phyloP scores from a whole-genome alignment of 2,329 filamentous ascomycete species.

The Penicillium sumatraense region DNA sequence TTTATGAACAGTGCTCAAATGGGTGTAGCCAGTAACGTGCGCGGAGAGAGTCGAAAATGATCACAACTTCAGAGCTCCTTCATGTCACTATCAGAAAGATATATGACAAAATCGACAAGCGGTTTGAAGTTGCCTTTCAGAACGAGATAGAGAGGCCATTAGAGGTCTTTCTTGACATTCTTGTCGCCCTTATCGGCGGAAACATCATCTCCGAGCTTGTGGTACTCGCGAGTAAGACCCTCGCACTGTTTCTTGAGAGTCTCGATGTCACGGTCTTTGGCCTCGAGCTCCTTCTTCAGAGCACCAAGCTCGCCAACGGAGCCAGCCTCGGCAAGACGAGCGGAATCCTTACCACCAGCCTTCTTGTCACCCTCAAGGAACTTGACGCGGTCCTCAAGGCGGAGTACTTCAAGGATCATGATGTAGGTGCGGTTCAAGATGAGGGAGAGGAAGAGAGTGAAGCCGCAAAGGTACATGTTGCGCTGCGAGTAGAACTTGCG shows the following conservation, averaged over 20 bases:
- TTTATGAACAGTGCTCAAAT: slow-evolving; percentile 9
- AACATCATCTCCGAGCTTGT: slow-evolving; percentile 82
- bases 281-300: slow-evolving; percentile 70
- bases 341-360: slow-evolving; percentile 67
- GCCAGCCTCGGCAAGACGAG: slow-evolving; percentile 74
- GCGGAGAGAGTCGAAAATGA: background rate
- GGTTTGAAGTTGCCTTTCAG: background rate
- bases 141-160: slow-evolving; percentile 24
- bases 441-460: slow-evolving; percentile 97
- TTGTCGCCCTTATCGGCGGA: slow-evolving; percentile 54
- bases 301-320: slow-evolving; percentile 75
- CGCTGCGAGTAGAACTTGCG: slow-evolving; percentile 99
- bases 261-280: slow-evolving; percentile 82
- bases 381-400: slow-evolving; percentile 91
- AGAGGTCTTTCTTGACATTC: slow-evolving; percentile 61
- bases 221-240: slow-evolving; percentile 82
- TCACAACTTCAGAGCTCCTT: background rate
- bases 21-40: slow-evolving; percentile 4
- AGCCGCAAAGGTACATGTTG: slow-evolving; percentile 99
- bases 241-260: slow-evolving; percentile 91
- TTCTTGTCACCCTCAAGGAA: slow-evolving; percentile 71
- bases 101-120: background rate
- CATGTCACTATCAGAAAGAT: background rate
- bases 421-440: slow-evolving; percentile 98
- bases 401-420: slow-evolving; percentile 91